phyloP scores from a whole-genome alignment of 2,329 filamentous ascomycete species.

The Xylaria sp. region DNA sequence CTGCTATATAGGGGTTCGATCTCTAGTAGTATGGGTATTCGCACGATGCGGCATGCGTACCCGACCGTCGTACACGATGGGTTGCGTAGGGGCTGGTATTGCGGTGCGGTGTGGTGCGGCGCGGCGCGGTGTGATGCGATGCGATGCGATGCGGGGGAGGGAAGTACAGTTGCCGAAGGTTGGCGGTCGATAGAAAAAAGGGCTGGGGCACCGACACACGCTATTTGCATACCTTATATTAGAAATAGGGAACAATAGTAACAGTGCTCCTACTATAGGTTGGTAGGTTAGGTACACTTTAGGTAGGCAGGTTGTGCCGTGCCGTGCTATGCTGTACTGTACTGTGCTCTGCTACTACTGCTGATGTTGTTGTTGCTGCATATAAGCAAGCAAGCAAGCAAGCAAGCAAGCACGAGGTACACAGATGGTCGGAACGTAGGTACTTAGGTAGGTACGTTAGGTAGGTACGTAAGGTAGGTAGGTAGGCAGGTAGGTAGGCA shows the following conservation, averaged over 20 bases:
- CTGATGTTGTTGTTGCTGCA: not conserved
- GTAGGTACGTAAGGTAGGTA: too few relatives aligned
- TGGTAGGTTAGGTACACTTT: too few relatives aligned
- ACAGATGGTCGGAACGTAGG: too few relatives aligned
- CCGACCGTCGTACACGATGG: slow-evolving; percentile 28
- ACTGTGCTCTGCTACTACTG: not conserved
- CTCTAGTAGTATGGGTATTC: not conserved
- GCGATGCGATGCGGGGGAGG: slow-evolving; percentile 30
- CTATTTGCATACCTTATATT: slow-evolving; percentile 28
- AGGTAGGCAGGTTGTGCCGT: too few relatives aligned
- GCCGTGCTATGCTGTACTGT: not conserved
- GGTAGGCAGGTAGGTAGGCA: not conserved
- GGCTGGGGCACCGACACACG: slow-evolving; percentile 5
- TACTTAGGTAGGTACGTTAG: too few relatives aligned
- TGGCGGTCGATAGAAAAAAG: slow-evolving; percentile 6
- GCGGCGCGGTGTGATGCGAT: slow-evolving; percentile 26
- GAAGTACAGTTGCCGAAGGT: slow-evolving; percentile 28
- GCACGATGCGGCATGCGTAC: slow-evolving; percentile 22
- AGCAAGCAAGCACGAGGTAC: too few relatives aligned
- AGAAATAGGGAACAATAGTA: not conserved
- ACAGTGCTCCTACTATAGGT: too few relatives aligned
- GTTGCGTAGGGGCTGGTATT: slow-evolving; percentile 19
- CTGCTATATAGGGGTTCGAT: not conserved
- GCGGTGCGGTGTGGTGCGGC: slow-evolving; percentile 16
- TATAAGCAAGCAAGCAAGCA: slow-evolving; percentile 7